A percentile compares a stretch with the other conserved stretches of the same genome.
Conservation (phyloP, 1,284 basidiomycete species). For the Tilletia caries region DNA sequence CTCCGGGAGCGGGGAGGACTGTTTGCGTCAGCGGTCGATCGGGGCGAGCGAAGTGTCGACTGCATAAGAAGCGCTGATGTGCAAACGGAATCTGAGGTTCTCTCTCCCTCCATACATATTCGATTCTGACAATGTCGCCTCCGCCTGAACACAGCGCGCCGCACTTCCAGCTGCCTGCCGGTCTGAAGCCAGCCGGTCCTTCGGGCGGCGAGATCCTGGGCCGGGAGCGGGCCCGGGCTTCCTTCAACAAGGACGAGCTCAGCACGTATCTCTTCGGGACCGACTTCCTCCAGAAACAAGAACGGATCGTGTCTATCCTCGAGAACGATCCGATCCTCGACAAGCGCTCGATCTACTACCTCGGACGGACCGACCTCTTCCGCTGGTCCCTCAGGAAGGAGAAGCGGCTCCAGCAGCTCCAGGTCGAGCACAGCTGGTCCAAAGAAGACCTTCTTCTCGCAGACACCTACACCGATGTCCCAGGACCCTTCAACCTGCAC, state of each 20-base stretch:
- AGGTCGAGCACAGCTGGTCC: conserved; percentile 55
- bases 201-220: conserved; percentile 39
- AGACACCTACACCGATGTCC: conserved; percentile 43
- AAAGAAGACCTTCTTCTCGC: conserved; percentile 28
- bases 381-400: conserved; percentile 50
- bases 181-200: conserved; percentile 44
- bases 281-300: conserved; percentile 53
- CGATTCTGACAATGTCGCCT: background rate
- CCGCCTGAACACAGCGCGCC: background rate
- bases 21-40: too few relatives aligned
- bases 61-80: too few relatives aligned
- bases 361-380: conserved; percentile 52
- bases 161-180: conserved; percentile 30
- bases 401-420: conserved; percentile 53
- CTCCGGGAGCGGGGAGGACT: too few relatives aligned
- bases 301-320: conserved; percentile 60
- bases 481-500: conserved; percentile 31
- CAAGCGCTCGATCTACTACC: conserved; percentile 62
- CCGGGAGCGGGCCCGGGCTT: conserved; percentile 42
- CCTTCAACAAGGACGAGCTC: conserved; percentile 42
- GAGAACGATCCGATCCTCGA: conserved; percentile 65
- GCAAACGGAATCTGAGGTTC: too few relatives aligned
- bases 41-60: too few relatives aligned
- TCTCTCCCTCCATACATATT: too few relatives aligned
- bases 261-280: conserved; percentile 44